Evolutionary conservation across 768 basidiomycete genomes (phyloP).

Genomic region (Phylloporus rhodoxanthus): DNA sequence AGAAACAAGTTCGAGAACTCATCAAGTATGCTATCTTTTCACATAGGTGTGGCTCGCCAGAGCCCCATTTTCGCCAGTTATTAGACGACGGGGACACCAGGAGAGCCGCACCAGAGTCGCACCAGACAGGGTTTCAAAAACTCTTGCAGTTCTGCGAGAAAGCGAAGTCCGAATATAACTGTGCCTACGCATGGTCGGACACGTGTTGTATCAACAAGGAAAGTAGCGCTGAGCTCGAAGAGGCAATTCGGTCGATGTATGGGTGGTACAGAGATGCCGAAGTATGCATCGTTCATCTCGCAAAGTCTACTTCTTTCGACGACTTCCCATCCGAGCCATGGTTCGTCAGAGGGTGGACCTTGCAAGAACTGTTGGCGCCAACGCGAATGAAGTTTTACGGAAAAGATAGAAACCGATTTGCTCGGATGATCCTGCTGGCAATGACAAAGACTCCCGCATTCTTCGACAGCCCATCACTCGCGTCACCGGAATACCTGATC

Average conservation of each 20-base stretch:
- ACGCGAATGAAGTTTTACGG: constrained; percentile 16
- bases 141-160: constrained; percentile 13
- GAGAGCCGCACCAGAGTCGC: background rate
- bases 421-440: background rate
- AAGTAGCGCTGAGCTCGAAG: constrained; percentile 28
- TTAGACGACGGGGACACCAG: constrained; percentile 1
- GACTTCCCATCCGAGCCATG: constrained; percentile 16
- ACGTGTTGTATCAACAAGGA: constrained; percentile 20
- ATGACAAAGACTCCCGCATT: constrained; percentile 9
- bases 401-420: constrained; percentile 13
- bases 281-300: constrained; percentile 22
- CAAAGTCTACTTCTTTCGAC: constrained; percentile 3
- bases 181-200: constrained; percentile 24
- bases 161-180: constrained; percentile 12
- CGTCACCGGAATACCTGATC: constrained; percentile 12
- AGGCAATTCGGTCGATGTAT: constrained; percentile 29
- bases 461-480: constrained; percentile 6
- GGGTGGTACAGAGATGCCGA: constrained; percentile 21
- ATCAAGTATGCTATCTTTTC: constrained; percentile 3
- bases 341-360: constrained; percentile 22
- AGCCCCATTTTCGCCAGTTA: background rate
- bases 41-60: background rate
- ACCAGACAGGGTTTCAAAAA: constrained; percentile 11
- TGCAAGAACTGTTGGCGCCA: constrained; percentile 15
- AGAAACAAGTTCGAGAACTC: background rate